These are phyloP conservation scores for Yamadazyma takamatsuzukensis DNA, from an alignment of 805 yeast genomes.

Conservation along the genomic window DNA sequence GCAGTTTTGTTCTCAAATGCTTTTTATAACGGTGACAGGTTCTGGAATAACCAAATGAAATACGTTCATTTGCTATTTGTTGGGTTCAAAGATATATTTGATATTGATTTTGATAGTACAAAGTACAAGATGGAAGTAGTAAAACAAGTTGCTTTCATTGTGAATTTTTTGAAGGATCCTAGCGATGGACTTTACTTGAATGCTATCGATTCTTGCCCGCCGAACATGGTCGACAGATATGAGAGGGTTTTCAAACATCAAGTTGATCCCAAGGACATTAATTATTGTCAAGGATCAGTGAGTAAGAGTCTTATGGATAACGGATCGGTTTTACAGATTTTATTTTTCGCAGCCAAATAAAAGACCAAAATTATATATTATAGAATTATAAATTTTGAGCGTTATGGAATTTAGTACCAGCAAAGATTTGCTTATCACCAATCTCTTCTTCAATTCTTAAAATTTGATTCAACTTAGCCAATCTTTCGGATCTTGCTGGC, in stretches of 20 bases:
- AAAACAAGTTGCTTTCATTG: conserved; percentile 14
- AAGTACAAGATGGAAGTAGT: conserved; percentile 10
- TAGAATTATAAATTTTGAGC: conserved; percentile 6
- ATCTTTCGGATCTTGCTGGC: conserved; percentile 21
- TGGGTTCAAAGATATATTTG: conserved; percentile 19
- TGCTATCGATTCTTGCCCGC: conserved; percentile 4
- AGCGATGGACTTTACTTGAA: conserved; percentile 12
- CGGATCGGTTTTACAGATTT: conserved; percentile 15
- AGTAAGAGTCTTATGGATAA: conserved; percentile 14
- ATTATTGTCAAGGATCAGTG: conserved; percentile 5
- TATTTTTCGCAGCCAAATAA: conserved; percentile 2
- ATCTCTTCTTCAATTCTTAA: conserved; percentile 21
- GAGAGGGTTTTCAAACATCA: conserved; percentile 4
- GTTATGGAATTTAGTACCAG: conserved; percentile 12
- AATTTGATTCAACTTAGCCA: conserved; percentile 20
- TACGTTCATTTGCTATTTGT: conserved; percentile 20
- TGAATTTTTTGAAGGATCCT: conserved; percentile 14
- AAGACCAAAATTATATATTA: background rate
- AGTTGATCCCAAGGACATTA: conserved; percentile 1
- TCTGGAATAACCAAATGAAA: conserved; percentile 22
- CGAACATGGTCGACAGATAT: conserved; percentile 6
- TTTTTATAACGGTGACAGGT: conserved; percentile 16
- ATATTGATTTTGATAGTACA: background rate
- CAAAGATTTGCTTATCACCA: conserved; percentile 16
- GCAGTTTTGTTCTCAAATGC: conserved; percentile 15